Base-by-base conservation (phyloP, 495 filamentous ascomycete species). In the Aspergillus incahuasiensis region DNA sequence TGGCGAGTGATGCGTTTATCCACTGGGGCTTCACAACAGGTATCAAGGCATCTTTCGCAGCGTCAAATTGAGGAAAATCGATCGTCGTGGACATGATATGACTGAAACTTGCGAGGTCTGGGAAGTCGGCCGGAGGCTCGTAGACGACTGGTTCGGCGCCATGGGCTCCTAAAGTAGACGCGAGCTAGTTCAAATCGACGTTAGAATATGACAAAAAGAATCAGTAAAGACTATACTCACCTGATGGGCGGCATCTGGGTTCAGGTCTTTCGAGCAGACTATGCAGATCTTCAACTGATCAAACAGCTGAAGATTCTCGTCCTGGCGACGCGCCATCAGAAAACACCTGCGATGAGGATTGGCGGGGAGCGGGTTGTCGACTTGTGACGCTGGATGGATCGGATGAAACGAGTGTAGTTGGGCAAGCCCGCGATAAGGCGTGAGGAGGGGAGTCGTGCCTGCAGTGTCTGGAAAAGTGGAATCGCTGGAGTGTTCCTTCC, bases 21-120 rank as follows among this genome's bases (percentile, higher is more conserved):
- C 94, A 99, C 48, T 81, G 77, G 6, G 90, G 82, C 51, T 83
- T 92, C 7, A 97, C 86, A 3, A 97, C 86, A n/a, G 89, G 83
- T 24, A 90, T 87, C 74, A 95, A 84, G 42, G 81, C 72, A 46
- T 87, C 82, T 57, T 82, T 77, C 2, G 90, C 83, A 39, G 81
- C 79, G 38, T 80, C 68, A 62, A 94, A 97, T 48, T 89, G 81
- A 7, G 88, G 86, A 61, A 99, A 99, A 68, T 97, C 90, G 61
- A 89, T 85, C 3, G 88, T 90, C 43, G 79, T 79, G 40, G 91
- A 86, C 58, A 99, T 81, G 60, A 99, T 86, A 65, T 97, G 91
- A 12, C 87, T 95, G 52, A 86, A 79, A 48, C 82, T 65, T 35
- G 71, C 62, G 4, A 89, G 64, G n/a, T 79, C 75, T 7, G 85